Evolutionary conservation across 176 grass and related monocot species (phyloP).

Genomic region (Panicum miliaceum): DNA sequence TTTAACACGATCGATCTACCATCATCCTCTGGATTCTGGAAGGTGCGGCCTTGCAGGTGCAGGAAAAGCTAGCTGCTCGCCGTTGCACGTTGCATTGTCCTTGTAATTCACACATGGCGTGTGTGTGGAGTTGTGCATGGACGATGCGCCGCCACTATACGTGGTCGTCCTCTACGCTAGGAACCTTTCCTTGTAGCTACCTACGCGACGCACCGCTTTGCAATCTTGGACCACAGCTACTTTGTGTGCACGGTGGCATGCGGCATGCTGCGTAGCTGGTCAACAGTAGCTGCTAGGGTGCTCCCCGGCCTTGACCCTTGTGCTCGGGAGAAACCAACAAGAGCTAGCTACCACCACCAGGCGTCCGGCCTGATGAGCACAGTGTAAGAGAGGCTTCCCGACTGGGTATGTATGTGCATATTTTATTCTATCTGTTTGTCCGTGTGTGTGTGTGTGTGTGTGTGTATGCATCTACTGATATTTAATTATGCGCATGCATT

Average conservation of each 20-base stretch:
- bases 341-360: not conserved
- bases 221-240: conserved; percentile 15
- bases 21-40: conserved; percentile 30
- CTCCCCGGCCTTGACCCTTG: not conserved
- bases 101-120: conserved; percentile 4
- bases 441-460: too few relatives aligned
- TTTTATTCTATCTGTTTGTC: conserved; percentile 17
- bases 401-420: not conserved
- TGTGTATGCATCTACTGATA: not conserved
- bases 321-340: not conserved
- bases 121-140: too few relatives aligned
- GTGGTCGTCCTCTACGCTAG: conserved; percentile 19
- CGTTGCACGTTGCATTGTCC: not conserved
- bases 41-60: not conserved
- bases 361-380: not conserved
- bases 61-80: conserved; percentile 24
- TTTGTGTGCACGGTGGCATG: not conserved
- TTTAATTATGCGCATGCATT: too few relatives aligned
- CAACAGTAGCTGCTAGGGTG: conserved; percentile 32
- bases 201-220: not conserved
- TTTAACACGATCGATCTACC: not conserved
- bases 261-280: not conserved
- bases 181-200: not conserved
- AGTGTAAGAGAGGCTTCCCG: conserved; percentile 25
- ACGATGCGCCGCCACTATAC: conserved; percentile 39